A percentile compares a stretch with the other conserved stretches of the same genome.
These are phyloP conservation scores for Thermoascus crustaceus DNA, from an alignment of 2,329 filamentous ascomycete species.

Conservation along the genomic window DNA sequence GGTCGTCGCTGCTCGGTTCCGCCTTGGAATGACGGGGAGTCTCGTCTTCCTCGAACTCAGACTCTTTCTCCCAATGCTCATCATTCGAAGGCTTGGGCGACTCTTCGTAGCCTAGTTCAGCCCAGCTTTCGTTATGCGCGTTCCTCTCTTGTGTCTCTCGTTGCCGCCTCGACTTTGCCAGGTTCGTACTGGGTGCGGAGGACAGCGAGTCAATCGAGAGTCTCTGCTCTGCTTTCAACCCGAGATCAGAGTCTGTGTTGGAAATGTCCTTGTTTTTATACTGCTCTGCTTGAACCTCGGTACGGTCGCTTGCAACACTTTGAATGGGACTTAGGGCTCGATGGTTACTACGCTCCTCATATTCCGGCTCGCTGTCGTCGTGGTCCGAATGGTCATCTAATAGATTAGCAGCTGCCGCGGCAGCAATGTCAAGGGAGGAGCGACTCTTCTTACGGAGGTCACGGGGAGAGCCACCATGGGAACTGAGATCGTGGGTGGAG, in stretches of 20 bases:
- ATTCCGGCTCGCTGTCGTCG: slow-evolving; percentile 42
- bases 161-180: slow-evolving; percentile 48
- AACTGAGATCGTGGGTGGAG: slow-evolving; percentile 44
- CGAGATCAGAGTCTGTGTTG: slow-evolving; percentile 53
- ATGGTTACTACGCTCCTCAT: slow-evolving; percentile 54
- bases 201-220: slow-evolving; percentile 52
- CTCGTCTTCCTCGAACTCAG: slow-evolving; percentile 41
- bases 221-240: slow-evolving; percentile 41
- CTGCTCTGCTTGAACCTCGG: slow-evolving; percentile 56
- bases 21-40: slow-evolving; percentile 42
- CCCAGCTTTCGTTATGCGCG: slow-evolving; percentile 22
- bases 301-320: slow-evolving; percentile 79
- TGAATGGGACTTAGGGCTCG: slow-evolving; percentile 81
- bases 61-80: slow-evolving; percentile 18
- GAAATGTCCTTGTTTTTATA: slow-evolving; percentile 47
- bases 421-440: slow-evolving; percentile 28
- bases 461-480: slow-evolving; percentile 37
- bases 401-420: slow-evolving; percentile 31
- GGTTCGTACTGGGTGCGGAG: slow-evolving; percentile 50
- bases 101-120: slow-evolving; percentile 32
- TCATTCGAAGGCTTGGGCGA: slow-evolving; percentile 18
- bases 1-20: slow-evolving; percentile 43
- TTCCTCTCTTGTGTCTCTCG: slow-evolving; percentile 44
- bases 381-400: slow-evolving; percentile 39
- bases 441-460: slow-evolving; percentile 35